Evolutionary conservation across 768 basidiomycete species (phyloP).

Genomic region (Neoboletus brunneissimus): DNA sequence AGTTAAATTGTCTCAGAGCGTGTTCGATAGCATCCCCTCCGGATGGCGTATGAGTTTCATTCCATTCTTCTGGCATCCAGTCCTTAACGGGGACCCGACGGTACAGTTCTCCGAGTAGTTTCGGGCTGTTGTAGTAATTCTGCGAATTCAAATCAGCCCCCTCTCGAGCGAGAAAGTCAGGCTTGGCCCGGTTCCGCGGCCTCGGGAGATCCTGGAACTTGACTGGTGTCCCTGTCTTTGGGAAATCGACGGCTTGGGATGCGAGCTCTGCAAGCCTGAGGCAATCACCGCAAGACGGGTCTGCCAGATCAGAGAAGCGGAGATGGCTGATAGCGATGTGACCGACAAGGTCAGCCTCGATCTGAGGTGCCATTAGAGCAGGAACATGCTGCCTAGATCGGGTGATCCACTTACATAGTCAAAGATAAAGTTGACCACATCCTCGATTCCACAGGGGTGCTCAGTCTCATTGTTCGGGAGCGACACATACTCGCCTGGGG

Average conservation of each 20-base stretch:
- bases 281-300: conserved; percentile 37
- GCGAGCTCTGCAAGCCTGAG: conserved; percentile 42
- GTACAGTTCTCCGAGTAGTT: conserved; percentile 44
- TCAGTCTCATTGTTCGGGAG: conserved; percentile 34
- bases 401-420: conserved; percentile 38
- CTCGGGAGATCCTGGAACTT: conserved; percentile 34
- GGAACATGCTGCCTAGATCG: background rate
- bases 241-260: conserved; percentile 49
- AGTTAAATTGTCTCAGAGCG: conserved; percentile 24
- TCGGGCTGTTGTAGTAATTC: conserved; percentile 39
- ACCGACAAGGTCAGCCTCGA: conserved; percentile 40
- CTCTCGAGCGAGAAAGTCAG: conserved; percentile 47
- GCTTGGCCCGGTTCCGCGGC: conserved; percentile 25
- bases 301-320: conserved; percentile 41
- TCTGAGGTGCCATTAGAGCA: conserved; percentile 16
- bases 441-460: conserved; percentile 36
- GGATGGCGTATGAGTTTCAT: conserved; percentile 20
- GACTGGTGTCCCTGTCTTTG: conserved; percentile 45
- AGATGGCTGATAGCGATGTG: conserved; percentile 43
- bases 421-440: conserved; percentile 48
- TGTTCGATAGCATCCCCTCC: conserved; percentile 25
- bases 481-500: conserved; percentile 41
- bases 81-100: conserved; percentile 41
- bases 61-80: conserved; percentile 30
- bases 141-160: conserved; percentile 25